phyloP scores from a whole-genome alignment of 2,329 filamentous ascomycete species.

The Botrytis hyacinthi region DNA sequence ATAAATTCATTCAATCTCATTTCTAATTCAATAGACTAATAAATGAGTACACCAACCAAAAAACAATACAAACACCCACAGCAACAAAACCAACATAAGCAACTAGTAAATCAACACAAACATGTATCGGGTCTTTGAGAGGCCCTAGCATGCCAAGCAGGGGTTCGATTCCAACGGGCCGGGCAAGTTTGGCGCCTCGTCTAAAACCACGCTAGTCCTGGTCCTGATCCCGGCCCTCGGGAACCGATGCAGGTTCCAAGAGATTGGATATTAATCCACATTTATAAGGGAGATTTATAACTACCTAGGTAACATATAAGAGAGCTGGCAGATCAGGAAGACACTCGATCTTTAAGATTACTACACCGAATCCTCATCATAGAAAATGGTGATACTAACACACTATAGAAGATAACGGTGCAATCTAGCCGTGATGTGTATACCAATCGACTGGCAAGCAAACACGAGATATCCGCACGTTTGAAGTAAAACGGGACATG shows the following conservation, averaged over 20 bases:
- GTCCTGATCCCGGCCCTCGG: neutral
- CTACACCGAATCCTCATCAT: too few relatives aligned
- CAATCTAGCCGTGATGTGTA: rapidly evolving
- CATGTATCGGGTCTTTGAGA: neutral
- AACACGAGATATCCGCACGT: neutral
- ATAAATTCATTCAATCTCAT: neutral
- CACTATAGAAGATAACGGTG: neutral
- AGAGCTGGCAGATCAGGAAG: neutral
- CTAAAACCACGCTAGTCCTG: neutral
- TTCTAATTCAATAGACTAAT: neutral
- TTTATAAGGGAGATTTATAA: too few relatives aligned
- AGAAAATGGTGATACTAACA: neutral
- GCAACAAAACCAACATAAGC: neutral
- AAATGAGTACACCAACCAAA: neutral
- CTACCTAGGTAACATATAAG: too few relatives aligned
- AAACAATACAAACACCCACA: neutral
- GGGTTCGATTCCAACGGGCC: neutral
- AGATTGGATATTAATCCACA: neutral
- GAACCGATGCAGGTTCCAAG: neutral
- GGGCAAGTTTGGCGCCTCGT: neutral
- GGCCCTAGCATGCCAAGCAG: too few relatives aligned
- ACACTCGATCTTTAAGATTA: neutral
- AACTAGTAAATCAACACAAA: neutral
- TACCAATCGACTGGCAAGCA: neutral
- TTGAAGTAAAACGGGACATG: neutral